Base-by-base conservation (phyloP, 192 early-diverging fungal genomes). In the Coemansia sp. region DNA sequence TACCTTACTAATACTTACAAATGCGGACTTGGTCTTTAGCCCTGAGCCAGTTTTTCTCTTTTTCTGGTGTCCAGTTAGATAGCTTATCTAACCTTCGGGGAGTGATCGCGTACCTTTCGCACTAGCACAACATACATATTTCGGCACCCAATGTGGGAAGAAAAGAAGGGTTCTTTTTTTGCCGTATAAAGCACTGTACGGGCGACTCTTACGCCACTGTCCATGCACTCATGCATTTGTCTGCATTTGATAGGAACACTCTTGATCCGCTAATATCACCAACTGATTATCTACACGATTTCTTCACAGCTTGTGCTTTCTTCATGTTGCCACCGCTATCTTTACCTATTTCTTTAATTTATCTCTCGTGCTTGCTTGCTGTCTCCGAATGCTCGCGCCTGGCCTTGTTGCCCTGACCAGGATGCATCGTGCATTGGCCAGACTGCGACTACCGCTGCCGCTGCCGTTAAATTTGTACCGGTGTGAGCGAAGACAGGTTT, bases 381-480 rank as follows among this genome's bases (percentile, higher is more conserved):
- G 21, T 29, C 23, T 29, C 23, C 51, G 25, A 53, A 53, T 53
- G 51, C 51, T 53, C 51, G 55, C 31, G 15, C 55, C 55, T 58
- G 55, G 55, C 27, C 29, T 58, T 34, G 55, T 31, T 32, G 55
- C 55, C 55, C 15, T 31, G 55, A 31, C 55, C 55, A 58, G 55
- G 55, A 58, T 32, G 27, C 27, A 12, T 15, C 55, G 55, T 29
- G 31, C 55, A 34, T n/a, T 58, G 29, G 12, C 29, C 14, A 58
- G 31, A 29, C 55, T 58, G 55, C 27, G 2, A 14, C 51, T 45
- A 2, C 25, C 27, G 51, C 51, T 55, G 12, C 48, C 12, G 4
- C 51, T 27, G 25, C 15, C 31, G 55, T 41, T 41, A 9, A 11
- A 41, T 41, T 17, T 34, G 15, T 58, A 58, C 15, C 55, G 2